A percentile compares a stretch with the other conserved stretches of the same genome.
Conservation (phyloP, 2,329 filamentous ascomycete species). For the Trichoderma breve region DNA sequence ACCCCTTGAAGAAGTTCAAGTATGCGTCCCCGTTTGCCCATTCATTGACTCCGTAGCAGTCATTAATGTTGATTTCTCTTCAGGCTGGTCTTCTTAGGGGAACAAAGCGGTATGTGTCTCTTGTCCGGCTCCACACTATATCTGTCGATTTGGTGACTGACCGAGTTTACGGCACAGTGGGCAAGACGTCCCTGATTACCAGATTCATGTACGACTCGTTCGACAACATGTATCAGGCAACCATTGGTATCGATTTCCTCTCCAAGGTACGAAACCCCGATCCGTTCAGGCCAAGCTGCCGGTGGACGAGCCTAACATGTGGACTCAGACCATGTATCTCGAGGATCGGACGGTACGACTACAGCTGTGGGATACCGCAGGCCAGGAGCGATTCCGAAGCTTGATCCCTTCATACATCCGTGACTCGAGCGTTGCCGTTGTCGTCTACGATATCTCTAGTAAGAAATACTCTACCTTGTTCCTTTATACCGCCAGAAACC, state of each 20-base stretch:
- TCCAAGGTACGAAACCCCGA: constrained; percentile 70
- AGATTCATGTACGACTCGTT: constrained; percentile 99
- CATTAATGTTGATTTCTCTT: constrained; percentile 14
- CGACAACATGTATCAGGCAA: constrained; percentile 99
- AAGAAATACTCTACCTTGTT: constrained; percentile 25
- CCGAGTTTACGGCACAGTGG: constrained; percentile 63
- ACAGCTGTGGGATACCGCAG: constrained; percentile 97
- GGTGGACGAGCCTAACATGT: not conserved
- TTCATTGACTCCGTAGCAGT: not conserved
- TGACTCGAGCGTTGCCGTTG: constrained; percentile 95
- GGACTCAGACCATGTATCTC: constrained; percentile 84
- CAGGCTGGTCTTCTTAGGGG: constrained; percentile 94
- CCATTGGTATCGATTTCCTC: constrained; percentile 98
- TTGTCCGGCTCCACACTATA: constrained; percentile 6
- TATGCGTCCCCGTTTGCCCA: constrained; percentile 40
- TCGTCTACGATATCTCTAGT: constrained; percentile 98
- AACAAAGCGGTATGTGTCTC: constrained; percentile 82
- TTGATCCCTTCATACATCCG: constrained; percentile 98
- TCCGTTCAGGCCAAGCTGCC: not conserved
- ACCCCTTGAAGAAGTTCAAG: constrained; percentile 99
- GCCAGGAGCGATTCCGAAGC: constrained; percentile 95
- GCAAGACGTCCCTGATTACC: constrained; percentile 97
- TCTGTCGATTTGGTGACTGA: constrained; percentile 27
- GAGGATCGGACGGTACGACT: constrained; percentile 96
- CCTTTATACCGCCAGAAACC: constrained; percentile 4